Evolutionary conservation across 2,329 filamentous ascomycete genomes (phyloP), one percentile per base, ranked within the genome.

Genomic region (Aspergillus tamarii): DNA sequence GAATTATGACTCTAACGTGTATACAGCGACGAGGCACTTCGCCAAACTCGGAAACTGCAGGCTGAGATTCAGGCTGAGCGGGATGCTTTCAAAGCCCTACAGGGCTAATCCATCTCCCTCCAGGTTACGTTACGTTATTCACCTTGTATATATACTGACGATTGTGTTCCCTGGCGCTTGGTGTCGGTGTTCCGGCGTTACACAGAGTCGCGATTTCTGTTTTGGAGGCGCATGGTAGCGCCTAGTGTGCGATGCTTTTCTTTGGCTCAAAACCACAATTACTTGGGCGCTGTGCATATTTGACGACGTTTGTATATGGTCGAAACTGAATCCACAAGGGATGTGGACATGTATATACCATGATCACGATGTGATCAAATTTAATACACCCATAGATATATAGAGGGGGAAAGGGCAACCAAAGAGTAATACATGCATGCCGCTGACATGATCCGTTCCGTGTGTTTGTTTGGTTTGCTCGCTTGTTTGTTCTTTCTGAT

Each of bases 41-140:
- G 87, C 66, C 85, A 90, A 76, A 92, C 92, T 65, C 85, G 88
- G 66, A 85, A 84, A 75, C 84, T 95, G 59, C 89, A 94, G 78
- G 84, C 82, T 58, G 83, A 87, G 71, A 87, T 94, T 67, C 83
- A 88, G 68, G 82, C 84, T 61, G 89, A 92, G 81, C 82, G 85
- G 62, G 82, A 86, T 68, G 86, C 84, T 73, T 82, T 89, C 67
- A 84, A 85, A 73, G 81, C 79, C 54, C 69, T 85, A 53, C 81
- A 83, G 67, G 71, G 67, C 57, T 71, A 59, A 60, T 53, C 34
- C 62, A 60, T 57, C 32, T 19, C 16, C 36, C 43, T 52, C 21
- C 30, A 11, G 30, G 10, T 19, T 39, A 32, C 28, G 32, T 55
- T 36, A 39, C 30, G n/a, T 23, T 55, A 26, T 55, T 55, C 6